Percentiles rank a stretch among this genome's conserved stretches.
Conservation (phyloP, 257 asterid genomes). For the Solanum chaucha region DNA sequence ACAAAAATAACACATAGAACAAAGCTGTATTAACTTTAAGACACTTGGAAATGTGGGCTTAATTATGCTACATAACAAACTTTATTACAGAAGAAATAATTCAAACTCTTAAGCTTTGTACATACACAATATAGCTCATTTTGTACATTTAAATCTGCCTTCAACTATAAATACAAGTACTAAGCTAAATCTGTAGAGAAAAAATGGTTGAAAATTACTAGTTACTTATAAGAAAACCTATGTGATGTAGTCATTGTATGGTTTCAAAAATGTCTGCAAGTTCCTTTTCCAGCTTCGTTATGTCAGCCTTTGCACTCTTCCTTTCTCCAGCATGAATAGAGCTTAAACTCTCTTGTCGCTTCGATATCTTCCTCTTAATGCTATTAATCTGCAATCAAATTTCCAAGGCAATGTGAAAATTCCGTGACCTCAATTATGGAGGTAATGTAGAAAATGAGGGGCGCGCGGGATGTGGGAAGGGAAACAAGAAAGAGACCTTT, state of each 20-base stretch:
- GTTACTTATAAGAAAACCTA: not conserved
- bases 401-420: not conserved
- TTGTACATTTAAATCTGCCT: not conserved
- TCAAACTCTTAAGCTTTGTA: not conserved
- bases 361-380: conserved; percentile 19
- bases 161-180: not conserved
- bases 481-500: conserved; percentile 27
- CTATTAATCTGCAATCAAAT: conserved; percentile 39
- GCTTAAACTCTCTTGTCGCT: conserved; percentile 11
- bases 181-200: not conserved
- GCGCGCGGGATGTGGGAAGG: not conserved
- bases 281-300: conserved; percentile 22
- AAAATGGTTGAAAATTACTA: not conserved
- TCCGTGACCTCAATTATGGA: not conserved
- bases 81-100: not conserved
- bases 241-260: not conserved
- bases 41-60: not conserved
- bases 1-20: not conserved
- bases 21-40: not conserved
- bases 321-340: conserved; percentile 16
- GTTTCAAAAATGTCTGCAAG: conserved; percentile 13
- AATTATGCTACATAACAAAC: not conserved
- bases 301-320: conserved; percentile 10
- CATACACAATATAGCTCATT: not conserved
- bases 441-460: not conserved